Evolutionary conservation across 192 early-diverging fungal genomes (phyloP), one percentile per base, ranked within the genome.

Genomic region (Chytriomyces sp.): DNA sequence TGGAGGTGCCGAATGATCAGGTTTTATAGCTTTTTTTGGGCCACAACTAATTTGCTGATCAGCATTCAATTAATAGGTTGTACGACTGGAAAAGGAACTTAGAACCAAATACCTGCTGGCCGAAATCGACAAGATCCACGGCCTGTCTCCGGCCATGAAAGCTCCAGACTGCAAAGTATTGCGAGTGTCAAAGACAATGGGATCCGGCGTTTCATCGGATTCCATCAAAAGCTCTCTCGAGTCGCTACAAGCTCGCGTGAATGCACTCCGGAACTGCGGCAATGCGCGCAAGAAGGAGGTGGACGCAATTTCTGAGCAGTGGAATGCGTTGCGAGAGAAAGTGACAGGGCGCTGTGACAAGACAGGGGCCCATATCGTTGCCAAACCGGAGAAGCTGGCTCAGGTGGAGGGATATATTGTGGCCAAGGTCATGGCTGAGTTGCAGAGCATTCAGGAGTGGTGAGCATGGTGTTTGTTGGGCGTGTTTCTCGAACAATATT

Each of bases 1-100:
- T 88, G n/a, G 86, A 88, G 45, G 70, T 88, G 9, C 86, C 86
- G 0, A 83, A 76, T 61, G 61, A 61, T n/a, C 77, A 85, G 62
- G 81, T 83, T 35, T 1, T 53, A 73, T 77, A 65, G 45, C 64
- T 65, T 60, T 11, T 35, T 35, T n/a, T 8, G 45, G 66, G 23
- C 44, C 1, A 0, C 67, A 2, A n/a, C 46, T 23, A 13, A 1
- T 72, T 28, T 47, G 10, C 23, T 75, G 47, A 26, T 47, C 8
- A 76, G 10, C 5, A 20, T 48, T 44, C 66, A 53, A 26, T 13
- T 35, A 35, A 35, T 4, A 57, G 35, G 77, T 72, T 65, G 57
- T 69, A 11, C 23, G 20, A 50, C 46, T 82, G 9, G 77, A 71
- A 13, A 85, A 88, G 63, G 75, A 81, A 24, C 76, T 88, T 61